Evolutionary conservation across 2,329 filamentous ascomycete species (phyloP), one percentile per base, ranked within the genome.

Genomic region (Penicillium sp.): DNA sequence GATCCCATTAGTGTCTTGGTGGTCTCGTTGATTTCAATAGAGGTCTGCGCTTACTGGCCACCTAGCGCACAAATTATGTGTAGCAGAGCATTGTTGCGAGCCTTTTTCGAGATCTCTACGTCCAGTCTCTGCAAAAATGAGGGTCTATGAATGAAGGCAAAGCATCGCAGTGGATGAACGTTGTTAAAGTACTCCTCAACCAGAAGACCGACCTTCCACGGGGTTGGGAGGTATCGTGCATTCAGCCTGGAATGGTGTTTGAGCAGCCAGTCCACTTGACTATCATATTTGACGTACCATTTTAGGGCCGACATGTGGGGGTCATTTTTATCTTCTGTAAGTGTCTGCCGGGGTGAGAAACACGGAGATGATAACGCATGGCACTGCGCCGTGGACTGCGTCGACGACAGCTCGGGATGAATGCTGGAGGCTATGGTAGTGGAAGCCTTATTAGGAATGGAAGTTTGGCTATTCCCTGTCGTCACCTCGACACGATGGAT

Each of bases 101-200:
- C 33, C 3, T 28, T 45, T 6, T 49, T 45, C 1, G 49, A 46
- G 2, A 28, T n/a, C 6, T 59, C 47, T 21, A 43, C 54, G 18
- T 62, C 60, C 18, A 62, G 29, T 18, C 29, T 49, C 24, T 54
- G 58, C 1, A 59, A 39, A 9, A 62, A 62, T 4, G 56, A 56
- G 4, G 60, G 60, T 15, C 52, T 51, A 16, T 62, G 58, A 9
- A 59, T 61, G n/a, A 62, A 62, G 10, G 60, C 58, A 42, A 58
- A 62, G 34, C 54, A 60, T 3, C 60, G 49, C 15, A 62, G 31
- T 13, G 60, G 58, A 26, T 62, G 60, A 15, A 62, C 51, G 28
- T 62, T 61, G n/a, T 57, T 58, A 24, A 61, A 61, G 38, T 61
- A 62, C 21, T 61, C 52, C 29, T 62, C 58, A 21, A 59, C 58